These are phyloP conservation scores for Carex arenaria DNA, from an alignment of 202 grass and related monocot species.

Conservation along the genomic window DNA sequence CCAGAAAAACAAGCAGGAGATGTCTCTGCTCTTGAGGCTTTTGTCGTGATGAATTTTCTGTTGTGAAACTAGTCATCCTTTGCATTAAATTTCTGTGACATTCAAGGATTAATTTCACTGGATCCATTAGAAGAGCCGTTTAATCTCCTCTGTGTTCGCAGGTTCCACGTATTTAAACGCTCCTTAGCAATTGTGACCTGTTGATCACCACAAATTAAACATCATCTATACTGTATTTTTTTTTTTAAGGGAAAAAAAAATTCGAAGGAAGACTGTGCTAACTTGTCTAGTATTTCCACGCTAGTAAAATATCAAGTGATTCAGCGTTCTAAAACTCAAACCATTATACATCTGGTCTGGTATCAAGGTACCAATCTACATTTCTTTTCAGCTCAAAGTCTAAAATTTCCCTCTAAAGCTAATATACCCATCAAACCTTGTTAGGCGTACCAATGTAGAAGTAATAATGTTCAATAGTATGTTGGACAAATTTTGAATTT, in stretches of 20 bases:
- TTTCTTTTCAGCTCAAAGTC: background rate
- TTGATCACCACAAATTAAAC: background rate
- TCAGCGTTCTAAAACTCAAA: background rate
- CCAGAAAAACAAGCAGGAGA: background rate
- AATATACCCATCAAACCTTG: background rate
- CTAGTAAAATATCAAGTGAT: background rate
- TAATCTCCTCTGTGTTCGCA: constrained; percentile 15
- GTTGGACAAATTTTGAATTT: background rate
- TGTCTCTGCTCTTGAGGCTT: background rate
- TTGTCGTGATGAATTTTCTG: background rate
- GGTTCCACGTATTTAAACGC: constrained; percentile 45
- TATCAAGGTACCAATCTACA: background rate
- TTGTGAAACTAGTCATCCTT: background rate
- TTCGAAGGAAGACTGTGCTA: background rate
- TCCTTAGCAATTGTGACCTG: constrained; percentile 41
- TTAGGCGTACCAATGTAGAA: background rate
- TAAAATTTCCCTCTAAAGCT: background rate
- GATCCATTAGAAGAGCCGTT: constrained; percentile 2
- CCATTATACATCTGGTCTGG: background rate
- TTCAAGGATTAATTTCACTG: background rate
- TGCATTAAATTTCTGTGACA: background rate
- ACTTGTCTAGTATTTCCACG: background rate
- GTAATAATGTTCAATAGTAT: background rate
- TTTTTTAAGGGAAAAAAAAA: background rate
- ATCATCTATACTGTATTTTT: background rate